Evolutionary conservation across 2,329 filamentous ascomycete genomes (phyloP).

Genomic region (Fusarium pseudonygamai): DNA sequence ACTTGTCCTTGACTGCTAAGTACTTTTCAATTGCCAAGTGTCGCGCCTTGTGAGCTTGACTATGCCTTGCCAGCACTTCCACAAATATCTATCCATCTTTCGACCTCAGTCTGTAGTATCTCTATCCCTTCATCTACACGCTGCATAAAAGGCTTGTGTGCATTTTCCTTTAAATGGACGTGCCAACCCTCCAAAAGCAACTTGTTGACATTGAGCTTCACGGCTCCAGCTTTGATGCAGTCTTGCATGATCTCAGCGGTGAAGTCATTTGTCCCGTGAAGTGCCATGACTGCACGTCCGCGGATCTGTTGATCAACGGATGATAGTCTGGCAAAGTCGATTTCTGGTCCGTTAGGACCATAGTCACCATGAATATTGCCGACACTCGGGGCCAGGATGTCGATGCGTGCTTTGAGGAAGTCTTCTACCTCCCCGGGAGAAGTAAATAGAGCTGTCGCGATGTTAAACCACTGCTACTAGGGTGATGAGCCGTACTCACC

Average conservation of each 20-base stretch:
- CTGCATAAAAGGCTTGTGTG: constrained; percentile 4
- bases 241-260: constrained; percentile 57
- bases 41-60: neutral
- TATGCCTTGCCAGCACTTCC: constrained; percentile 28
- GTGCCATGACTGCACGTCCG: constrained; percentile 55
- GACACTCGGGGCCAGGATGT: constrained; percentile 78
- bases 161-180: constrained; percentile 1
- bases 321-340: constrained; percentile 62
- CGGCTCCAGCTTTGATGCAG: constrained; percentile 62
- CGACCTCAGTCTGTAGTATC: constrained; percentile 25
- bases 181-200: constrained; percentile 52
- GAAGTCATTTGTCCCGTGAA: constrained; percentile 68
- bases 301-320: constrained; percentile 45
- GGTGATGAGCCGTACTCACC: constrained; percentile 36
- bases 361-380: constrained; percentile 83
- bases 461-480: neutral
- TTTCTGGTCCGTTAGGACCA: constrained; percentile 68
- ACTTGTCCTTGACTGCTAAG: too few relatives aligned
- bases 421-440: constrained; percentile 75
- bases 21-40: neutral
- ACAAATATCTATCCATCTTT: constrained; percentile 33
- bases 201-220: constrained; percentile 68
- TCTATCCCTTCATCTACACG: constrained; percentile 24
- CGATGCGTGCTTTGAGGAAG: constrained; percentile 76
- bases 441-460: constrained; percentile 55